These are phyloP conservation scores for Sanguinoderma infundibulare DNA, from an alignment of 1,284 basidiomycete species.

Conservation along the genomic window DNA sequence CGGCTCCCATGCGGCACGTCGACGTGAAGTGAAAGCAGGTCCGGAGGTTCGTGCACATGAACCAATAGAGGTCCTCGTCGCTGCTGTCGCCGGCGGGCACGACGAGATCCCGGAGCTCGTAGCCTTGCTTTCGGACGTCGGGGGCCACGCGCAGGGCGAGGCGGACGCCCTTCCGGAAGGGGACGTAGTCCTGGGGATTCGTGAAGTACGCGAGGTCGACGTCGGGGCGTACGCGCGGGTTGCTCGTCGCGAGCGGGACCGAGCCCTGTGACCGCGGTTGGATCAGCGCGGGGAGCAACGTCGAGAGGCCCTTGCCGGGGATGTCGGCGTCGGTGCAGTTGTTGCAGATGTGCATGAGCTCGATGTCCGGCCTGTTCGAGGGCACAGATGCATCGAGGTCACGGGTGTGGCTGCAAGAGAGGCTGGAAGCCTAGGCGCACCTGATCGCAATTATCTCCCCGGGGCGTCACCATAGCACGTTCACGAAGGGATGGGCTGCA, in stretches of 20 bases:
- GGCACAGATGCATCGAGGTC: constrained; percentile 26
- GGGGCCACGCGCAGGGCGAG: constrained; percentile 33
- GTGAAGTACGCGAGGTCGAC: constrained; percentile 38
- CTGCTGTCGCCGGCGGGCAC: constrained; percentile 27
- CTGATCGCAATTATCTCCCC: no score
- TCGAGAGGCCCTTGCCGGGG: constrained; percentile 28
- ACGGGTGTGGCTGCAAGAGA: no score
- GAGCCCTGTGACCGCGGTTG: constrained; percentile 39
- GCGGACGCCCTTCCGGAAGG: constrained; percentile 30
- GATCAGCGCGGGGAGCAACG: constrained; percentile 32
- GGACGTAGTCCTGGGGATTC: constrained; percentile 28
- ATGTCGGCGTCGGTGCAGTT: constrained; percentile 25
- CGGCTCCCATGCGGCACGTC: constrained; percentile 44
- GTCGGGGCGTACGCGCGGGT: constrained; percentile 36
- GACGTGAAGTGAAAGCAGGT: constrained; percentile 43
- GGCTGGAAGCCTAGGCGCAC: no score
- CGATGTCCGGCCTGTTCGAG: constrained; percentile 39
- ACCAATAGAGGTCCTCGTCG: constrained; percentile 32
- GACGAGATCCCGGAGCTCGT: constrained; percentile 34
- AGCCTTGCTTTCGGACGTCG: constrained; percentile 36
- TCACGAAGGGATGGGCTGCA: no score
- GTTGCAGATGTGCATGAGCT: constrained; percentile 37
- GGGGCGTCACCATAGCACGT: no score
- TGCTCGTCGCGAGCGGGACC: constrained; percentile 36
- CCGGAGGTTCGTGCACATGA: constrained; percentile 29